phyloP scores from a whole-genome alignment of 176 grass and related monocot genomes.

The Juncus effusus region DNA sequence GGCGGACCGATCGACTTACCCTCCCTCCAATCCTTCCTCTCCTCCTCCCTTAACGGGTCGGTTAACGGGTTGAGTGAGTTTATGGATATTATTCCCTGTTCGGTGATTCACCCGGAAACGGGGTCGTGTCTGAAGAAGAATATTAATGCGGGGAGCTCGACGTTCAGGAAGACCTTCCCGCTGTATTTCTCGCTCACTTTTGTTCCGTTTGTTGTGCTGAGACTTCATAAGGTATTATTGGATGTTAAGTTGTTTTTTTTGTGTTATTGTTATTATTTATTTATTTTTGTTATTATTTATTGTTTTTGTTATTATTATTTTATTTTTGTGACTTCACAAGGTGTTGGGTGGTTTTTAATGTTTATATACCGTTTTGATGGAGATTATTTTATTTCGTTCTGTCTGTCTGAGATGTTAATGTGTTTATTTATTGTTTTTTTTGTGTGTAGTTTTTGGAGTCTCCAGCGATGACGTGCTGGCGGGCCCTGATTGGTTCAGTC shows the following conservation, averaged over 20 bases:
- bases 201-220: slow-evolving; percentile 95
- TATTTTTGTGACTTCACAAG: slow-evolving; percentile 71
- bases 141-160: slow-evolving; percentile 57
- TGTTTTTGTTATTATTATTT: too few species aligned
- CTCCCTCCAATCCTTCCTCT: slow-evolving; percentile 55
- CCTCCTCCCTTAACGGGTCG: slow-evolving; percentile 40
- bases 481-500: slow-evolving; percentile 82
- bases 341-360: slow-evolving; percentile 32
- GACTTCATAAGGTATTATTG: slow-evolving; percentile 84
- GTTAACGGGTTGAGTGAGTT: slow-evolving; percentile 40
- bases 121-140: slow-evolving; percentile 74
- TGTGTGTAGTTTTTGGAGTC: slow-evolving; percentile 83
- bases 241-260: slow-evolving; percentile 20
- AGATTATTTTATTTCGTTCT: too few species aligned
- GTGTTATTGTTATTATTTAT: slow-evolving; percentile 10
- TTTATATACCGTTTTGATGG: background rate
- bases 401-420: background rate
- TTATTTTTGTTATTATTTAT: background rate
- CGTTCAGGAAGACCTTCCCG: slow-evolving; percentile 98
- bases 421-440: slow-evolving; percentile 26
- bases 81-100: slow-evolving; percentile 80
- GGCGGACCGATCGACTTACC: slow-evolving; percentile 68
- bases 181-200: slow-evolving; percentile 97
- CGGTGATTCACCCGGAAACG: slow-evolving; percentile 81
- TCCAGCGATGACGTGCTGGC: slow-evolving; percentile 72